Base-by-base conservation (phyloP, 2,329 filamentous ascomycete species). In the Madurella mycetomatis region DNA sequence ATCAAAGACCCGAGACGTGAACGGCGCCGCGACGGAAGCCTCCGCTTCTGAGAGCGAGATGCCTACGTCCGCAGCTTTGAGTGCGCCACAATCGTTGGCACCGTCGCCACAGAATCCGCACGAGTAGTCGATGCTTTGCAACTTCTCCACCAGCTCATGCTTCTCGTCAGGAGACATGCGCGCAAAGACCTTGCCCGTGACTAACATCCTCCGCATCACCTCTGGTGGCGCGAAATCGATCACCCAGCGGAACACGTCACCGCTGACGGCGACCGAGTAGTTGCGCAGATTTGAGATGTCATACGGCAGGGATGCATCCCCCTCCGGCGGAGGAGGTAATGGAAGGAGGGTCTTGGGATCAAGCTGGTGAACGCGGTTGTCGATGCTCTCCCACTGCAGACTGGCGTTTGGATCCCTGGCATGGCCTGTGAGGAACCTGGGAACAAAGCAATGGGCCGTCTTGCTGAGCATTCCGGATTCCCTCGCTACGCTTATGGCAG, bases 161-260 rank as follows among this genome's bases (percentile, higher is more conserved):
- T 99, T 99, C 71, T 99, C 94, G 67, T 99, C 95, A 0, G 94
- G 95, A 1, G 92, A 97, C 94, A 99, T 99, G 63, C 94, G 87
- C 4, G 94, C 95, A 70, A 95, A 99, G 1, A 99, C 90, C 70
- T 94, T 92, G 25, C 92, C 92, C 51, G 82, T 83, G 37, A 96
- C 86, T 51, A 99, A 88, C 85, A 97, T 92, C 78, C 82, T 77
- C 56, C 86, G 85, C 34, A 97, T 75, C 0, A 95, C 80, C 51
- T 88, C 84, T n/a, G 89, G 83, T 0, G 87, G 84, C 0, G 89
- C 92, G 70, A 86, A 97, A 72, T 99, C 92, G 47, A 99, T 79
- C 48, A 97, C 85, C 94, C 94, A 99, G 58, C 94, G 86, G 71
- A 99, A 99, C 0, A 95, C 88, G 65, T 99, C 94, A 43, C 94